Evolutionary conservation across 2,329 filamentous ascomycete genomes (phyloP), one percentile per base, ranked within the genome.

Genomic region (Amauroascus verrucosus): DNA sequence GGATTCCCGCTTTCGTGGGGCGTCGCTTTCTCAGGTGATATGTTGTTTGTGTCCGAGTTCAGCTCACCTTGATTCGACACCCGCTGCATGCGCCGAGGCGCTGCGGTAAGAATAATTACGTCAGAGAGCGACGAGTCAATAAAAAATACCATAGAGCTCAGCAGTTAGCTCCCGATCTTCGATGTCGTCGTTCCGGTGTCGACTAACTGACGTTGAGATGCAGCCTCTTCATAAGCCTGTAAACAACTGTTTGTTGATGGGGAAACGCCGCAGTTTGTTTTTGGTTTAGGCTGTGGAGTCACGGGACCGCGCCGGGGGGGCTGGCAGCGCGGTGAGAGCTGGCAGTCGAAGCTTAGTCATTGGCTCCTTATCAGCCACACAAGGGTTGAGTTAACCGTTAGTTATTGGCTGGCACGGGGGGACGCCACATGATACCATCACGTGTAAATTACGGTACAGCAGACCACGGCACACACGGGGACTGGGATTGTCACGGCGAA

Each of bases 231-330:
- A 38, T 18, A n/a, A 18, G 32, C 24, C 41, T 37, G 53, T 55
- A 58, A 63, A 53, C 56, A 59, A 57, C 51, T 55, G 26, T 55
- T 59, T 57, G 58, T 59, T 58, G 54, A 59, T 57, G 56, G 58
- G 58, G 57, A 59, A 58, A 58, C 58, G 56, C 53, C 51, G 26
- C 46, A 52, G 41, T 51, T n/a, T 37, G 49, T 53, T 50, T 55
- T 57, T 7, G 49, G 38, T 45, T 26, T 46, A 41, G 45, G 16
- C 16, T 11, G 30, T 13, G 9, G 24, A 41, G 44, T 56, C 54
- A 56, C 54, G 54, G 38, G 54, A 52, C 48, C 33, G 6, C 14
- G n/a, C 33, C 14, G 20, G 6, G 44, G 52, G 41, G 44, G 51
- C 51, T 53, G 51, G 51, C 28, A 16, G 26, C 18, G 44, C 51